Base-by-base conservation (phyloP, 495 filamentous ascomycete species). In the Daldinia loculata region DNA sequence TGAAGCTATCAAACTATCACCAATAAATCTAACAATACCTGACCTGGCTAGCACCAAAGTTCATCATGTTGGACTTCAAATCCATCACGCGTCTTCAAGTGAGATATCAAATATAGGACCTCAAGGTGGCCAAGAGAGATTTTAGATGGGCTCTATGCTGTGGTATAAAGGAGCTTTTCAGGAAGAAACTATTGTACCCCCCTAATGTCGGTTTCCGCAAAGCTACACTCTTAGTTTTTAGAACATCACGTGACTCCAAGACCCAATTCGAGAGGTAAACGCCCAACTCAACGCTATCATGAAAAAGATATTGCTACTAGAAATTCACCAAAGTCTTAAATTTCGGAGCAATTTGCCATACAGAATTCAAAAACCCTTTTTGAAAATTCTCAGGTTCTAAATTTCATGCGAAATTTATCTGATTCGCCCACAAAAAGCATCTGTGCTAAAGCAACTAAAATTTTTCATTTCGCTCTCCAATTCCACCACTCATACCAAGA, bases 1-100 rank as follows among this genome's bases (percentile, higher is more conserved):
- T 74, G 39, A 80, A 76, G 51, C 69, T 85, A 17, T 26, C 27
- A 36, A 27, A 29, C n/a, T 2, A 9, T 30, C n/a, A 12, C 2
- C 7, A 8, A 14, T 63, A 27, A 67, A 55, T 11, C n/a, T 12
- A 41, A 32, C 2, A 26, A 22, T 39, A 67, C 17, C 8, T 11
- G 0, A 12, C 3, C 32, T 12, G 6, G 3, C 30, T 32, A 9
- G 8, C 30, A 9, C 7, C 2, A 32, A 32, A 0, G 8, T 9
- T 11, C 8, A 32, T 2, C 30, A 32, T 9, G 1, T 32, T 9
- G 1, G 30, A 32, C 30, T 32, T 32, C 8, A 32, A 32, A 32
- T 32, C 30, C 30, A 2, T 2, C 30, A 8, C 4, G 30, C 7
- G 1, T 32, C 7, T 32, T 32, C 1, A 7, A 32, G 30, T 11